Evolutionary conservation across 371 early-diverging fungal species (phyloP).

Genomic region (Paraphysoderma sedebokerense): DNA sequence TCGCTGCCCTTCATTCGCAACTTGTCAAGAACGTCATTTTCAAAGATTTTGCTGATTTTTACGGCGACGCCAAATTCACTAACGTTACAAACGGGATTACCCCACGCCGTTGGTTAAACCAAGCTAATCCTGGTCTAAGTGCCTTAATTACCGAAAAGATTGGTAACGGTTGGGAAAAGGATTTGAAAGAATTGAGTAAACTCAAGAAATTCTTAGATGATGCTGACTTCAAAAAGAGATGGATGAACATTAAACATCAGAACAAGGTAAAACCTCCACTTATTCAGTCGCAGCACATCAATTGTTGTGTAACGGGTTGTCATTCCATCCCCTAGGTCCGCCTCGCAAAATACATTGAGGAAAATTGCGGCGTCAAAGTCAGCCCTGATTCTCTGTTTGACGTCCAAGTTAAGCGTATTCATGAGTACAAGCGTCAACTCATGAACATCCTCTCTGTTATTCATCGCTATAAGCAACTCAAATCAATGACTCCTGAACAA

Average conservation of each 20-base stretch:
- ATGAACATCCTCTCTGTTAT: constrained; percentile 86
- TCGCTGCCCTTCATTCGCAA: constrained; percentile 77
- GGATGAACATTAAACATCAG: constrained; percentile 64
- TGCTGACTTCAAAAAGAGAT: constrained; percentile 45
- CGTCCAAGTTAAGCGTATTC: constrained; percentile 86
- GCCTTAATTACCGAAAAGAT: constrained; percentile 55
- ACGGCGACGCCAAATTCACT: constrained; percentile 64
- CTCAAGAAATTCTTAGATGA: constrained; percentile 42
- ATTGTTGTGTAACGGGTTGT: neutral
- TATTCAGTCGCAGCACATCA: neutral
- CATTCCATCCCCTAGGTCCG: constrained; percentile 20
- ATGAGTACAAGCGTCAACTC: constrained; percentile 93
- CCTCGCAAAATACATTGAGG: constrained; percentile 56
- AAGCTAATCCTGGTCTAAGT: constrained; percentile 70
- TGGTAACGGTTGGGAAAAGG: constrained; percentile 52
- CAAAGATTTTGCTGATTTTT: constrained; percentile 64
- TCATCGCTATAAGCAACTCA: constrained; percentile 62
- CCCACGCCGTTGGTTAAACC: constrained; percentile 80
- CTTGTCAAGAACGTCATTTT: constrained; percentile 66
- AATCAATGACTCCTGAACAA: constrained; percentile 43
- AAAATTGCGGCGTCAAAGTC: constrained; percentile 42
- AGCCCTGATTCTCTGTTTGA: constrained; percentile 72
- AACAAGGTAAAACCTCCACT: constrained; percentile 49
- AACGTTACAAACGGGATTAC: constrained; percentile 91
- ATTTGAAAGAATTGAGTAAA: constrained; percentile 38